A percentile compares a stretch with the other conserved stretches of the same genome.
Conservation (phyloP, 805 yeast genomes). For the Saccharomyces cerevisiae region DNA sequence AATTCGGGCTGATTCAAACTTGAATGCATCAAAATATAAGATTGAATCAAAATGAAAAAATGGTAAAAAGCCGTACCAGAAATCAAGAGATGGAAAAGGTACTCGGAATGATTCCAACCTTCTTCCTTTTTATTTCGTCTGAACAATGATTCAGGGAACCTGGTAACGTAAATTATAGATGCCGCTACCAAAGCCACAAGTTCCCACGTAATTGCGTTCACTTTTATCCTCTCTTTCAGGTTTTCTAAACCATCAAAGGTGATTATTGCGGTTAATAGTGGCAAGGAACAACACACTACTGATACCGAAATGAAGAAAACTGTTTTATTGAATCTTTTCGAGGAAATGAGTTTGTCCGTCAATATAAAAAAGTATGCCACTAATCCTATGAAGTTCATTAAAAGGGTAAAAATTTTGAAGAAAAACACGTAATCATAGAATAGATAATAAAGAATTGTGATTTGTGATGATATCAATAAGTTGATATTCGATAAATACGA, state of each 20-base stretch:
- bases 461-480: constrained; percentile 50
- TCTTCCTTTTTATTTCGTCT: constrained; percentile 24
- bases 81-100: constrained; percentile 64
- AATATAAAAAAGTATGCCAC: constrained; percentile 54
- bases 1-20: constrained; percentile 20
- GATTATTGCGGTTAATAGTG: constrained; percentile 47
- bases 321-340: constrained; percentile 58
- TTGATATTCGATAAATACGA: constrained; percentile 65
- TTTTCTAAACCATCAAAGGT: constrained; percentile 39
- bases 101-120: constrained; percentile 52
- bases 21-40: constrained; percentile 36
- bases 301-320: constrained; percentile 69
- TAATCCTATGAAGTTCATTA: constrained; percentile 46
- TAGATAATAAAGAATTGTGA: constrained; percentile 38
- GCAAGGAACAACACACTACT: constrained; percentile 41
- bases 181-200: constrained; percentile 64
- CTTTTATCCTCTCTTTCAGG: constrained; percentile 42
- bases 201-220: constrained; percentile 52
- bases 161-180: constrained; percentile 60
- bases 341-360: constrained; percentile 50
- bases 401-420: constrained; percentile 19
- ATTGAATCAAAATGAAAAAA: constrained; percentile 49
- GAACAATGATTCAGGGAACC: constrained; percentile 58
- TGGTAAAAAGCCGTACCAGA: constrained; percentile 66
- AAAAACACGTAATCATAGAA: constrained; percentile 30